Percentiles rank a stretch among this genome's conserved stretches.
Conservation (phyloP, 2,329 filamentous ascomycete genomes). For the Fusarium acutatum region DNA sequence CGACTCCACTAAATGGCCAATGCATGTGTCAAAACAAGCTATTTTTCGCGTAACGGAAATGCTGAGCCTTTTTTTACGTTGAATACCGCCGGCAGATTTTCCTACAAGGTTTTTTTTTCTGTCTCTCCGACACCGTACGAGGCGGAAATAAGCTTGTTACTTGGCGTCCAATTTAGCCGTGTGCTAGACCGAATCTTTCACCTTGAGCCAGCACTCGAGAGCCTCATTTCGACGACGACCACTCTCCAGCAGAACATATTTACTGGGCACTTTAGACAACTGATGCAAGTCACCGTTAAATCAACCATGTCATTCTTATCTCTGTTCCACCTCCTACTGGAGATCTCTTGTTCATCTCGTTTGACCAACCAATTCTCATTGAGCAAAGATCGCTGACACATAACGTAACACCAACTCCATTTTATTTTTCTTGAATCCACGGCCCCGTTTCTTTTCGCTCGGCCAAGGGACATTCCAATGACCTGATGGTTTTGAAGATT, state of each 20-base stretch:
- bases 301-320: background rate
- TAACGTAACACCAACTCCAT: slow-evolving; percentile 30
- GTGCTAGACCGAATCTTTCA: slow-evolving; percentile 3
- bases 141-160: slow-evolving; percentile 9
- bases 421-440: background rate
- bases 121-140: background rate
- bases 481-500: slow-evolving; percentile 28
- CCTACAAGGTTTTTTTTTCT: background rate
- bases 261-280: rapidly evolving
- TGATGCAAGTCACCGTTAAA: background rate
- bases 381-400: slow-evolving; percentile 31
- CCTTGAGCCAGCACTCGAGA: background rate
- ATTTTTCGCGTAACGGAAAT: slow-evolving; percentile 34
- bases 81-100: background rate
- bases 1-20: slow-evolving; percentile 15
- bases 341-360: background rate
- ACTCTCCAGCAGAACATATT: background rate
- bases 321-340: background rate
- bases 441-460: slow-evolving; percentile 3
- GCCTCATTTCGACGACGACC: slow-evolving; percentile 9
- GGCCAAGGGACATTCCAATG: slow-evolving; percentile 17
- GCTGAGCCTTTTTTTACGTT: background rate
- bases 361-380: background rate
- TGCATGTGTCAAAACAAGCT: slow-evolving; percentile 31
- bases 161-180: slow-evolving; percentile 11